Percentiles rank a stretch among this genome's conserved stretches.
Conservation (phyloP, 176 grass and related monocot genomes). For the Carex cristatella region DNA sequence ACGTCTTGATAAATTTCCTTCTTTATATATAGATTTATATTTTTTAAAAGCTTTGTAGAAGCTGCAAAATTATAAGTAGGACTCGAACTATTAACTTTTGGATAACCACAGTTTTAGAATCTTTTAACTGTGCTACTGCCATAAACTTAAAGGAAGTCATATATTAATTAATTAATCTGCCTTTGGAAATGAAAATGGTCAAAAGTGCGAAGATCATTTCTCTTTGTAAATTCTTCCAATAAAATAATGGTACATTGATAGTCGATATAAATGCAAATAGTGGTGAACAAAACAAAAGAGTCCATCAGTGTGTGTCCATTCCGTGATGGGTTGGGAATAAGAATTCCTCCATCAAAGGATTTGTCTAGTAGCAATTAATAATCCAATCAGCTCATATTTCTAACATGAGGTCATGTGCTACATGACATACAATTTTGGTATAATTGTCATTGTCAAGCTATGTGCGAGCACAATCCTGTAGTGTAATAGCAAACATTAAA, state of each 20-base stretch:
- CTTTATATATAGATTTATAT: too few relatives aligned
- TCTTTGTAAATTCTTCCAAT: not conserved
- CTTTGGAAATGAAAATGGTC: not conserved
- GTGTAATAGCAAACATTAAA: not conserved
- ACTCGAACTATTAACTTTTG: too few relatives aligned
- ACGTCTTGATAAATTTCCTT: too few relatives aligned
- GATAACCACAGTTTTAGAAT: too few relatives aligned
- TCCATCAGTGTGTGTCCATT: not conserved
- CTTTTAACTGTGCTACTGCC: too few relatives aligned
- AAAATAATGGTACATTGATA: not conserved
- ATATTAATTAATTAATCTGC: not conserved
- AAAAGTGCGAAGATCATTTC: not conserved
- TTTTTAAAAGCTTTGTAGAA: too few relatives aligned
- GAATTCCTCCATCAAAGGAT: not conserved
- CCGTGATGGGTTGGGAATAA: conserved; percentile 3
- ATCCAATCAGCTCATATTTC: not conserved
- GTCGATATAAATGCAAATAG: not conserved
- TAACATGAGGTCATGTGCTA: conserved; percentile 3
- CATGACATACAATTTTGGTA: not conserved
- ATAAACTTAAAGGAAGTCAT: not conserved
- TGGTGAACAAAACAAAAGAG: not conserved
- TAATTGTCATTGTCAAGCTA: not conserved
- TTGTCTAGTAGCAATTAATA: conserved; percentile 11
- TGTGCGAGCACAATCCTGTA: not conserved
- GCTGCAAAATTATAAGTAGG: too few relatives aligned